phyloP scores from a whole-genome alignment of 805 yeast genomes.

The Myxozyma melibiosi region DNA sequence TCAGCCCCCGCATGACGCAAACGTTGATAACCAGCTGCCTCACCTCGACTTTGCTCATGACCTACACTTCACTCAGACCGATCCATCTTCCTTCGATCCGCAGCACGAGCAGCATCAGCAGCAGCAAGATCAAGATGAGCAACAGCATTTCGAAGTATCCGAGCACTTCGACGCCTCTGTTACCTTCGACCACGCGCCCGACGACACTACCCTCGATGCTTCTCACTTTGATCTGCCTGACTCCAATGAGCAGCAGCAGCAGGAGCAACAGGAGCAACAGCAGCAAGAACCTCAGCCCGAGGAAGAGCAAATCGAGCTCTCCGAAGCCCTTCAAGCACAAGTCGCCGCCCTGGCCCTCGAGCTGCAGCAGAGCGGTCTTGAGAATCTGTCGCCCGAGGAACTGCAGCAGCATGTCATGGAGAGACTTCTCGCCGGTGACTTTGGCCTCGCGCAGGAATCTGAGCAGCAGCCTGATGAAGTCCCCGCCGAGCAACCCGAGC shows the following conservation, averaged over 20 bases:
- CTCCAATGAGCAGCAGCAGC: background rate
- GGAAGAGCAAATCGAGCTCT: background rate
- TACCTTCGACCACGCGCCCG: background rate
- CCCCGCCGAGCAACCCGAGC: background rate
- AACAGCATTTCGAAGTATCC: background rate
- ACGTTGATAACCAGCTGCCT: too few relatives aligned
- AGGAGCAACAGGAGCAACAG: constrained; percentile 9
- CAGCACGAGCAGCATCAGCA: background rate
- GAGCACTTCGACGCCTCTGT: background rate
- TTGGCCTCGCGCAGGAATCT: background rate
- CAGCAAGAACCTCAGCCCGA: background rate
- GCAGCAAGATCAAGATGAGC: background rate
- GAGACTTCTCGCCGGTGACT: constrained; percentile 11
- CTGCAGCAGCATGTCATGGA: constrained; percentile 19
- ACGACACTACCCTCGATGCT: background rate
- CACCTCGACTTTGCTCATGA: too few relatives aligned
- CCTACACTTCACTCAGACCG: background rate
- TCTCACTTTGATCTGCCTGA: constrained; percentile 2
- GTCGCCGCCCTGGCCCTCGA: constrained; percentile 13
- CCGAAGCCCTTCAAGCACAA: constrained; percentile 14
- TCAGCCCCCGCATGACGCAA: background rate
- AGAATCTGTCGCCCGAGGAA: constrained; percentile 12
- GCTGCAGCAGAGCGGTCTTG: constrained; percentile 14
- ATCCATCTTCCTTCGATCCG: background rate
- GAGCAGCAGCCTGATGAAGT: background rate